Evolutionary conservation across 2,329 filamentous ascomycete genomes (phyloP), one percentile per base, ranked within the genome.

Genomic region (Albifimbria verrucaria): DNA sequence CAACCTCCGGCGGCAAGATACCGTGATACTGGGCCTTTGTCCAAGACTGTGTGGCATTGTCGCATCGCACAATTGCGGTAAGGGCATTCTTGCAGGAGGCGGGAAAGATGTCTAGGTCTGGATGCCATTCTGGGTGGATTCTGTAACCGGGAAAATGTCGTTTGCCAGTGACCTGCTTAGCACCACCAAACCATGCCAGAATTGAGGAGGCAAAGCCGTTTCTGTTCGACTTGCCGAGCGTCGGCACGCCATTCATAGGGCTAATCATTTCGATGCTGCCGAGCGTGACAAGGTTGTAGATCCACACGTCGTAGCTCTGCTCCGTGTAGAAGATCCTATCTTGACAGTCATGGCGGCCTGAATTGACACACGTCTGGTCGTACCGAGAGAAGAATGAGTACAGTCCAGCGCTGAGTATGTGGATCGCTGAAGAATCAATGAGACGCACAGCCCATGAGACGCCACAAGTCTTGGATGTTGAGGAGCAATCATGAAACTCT

Each of bases 321-420:
- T 62, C 52, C 0, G 52, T 42, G 4, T 64, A 48, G 15, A 65
- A 48, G 25, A 52, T 18, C 32, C 50, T 55, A 9, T 53, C 20
- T 22, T 68, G 65, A 44, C 65, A 68, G 46, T 56, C 32, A 11
- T 48, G 32, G 6, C 23, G n/a, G n/a, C 62, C 45, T 2, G 49
- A 49, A 15, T 61, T 52, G 43, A 66, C 25, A 51, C 65, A 68
- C 7, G 36, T 52, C 48, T 68, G 63, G 12, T 55, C 43, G 50
- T 68, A 67, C 24, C 50, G 24, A 1, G 53, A 32, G 53, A 65
- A 68, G 56, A 59, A 68, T 1, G 57, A 62, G 52, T 68, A 68
- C 15, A 68, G 41, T 2, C 66, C 65, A 1, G 65, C 60, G 6
- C 63, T 57, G 0, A 62, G 53, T 26, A 69, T 55, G 10, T 61